Percentiles rank a stretch among this genome's conserved stretches.
These are phyloP conservation scores for Ganoderma leucocontextum DNA, from an alignment of 1,284 basidiomycete genomes.

Conservation along the genomic window DNA sequence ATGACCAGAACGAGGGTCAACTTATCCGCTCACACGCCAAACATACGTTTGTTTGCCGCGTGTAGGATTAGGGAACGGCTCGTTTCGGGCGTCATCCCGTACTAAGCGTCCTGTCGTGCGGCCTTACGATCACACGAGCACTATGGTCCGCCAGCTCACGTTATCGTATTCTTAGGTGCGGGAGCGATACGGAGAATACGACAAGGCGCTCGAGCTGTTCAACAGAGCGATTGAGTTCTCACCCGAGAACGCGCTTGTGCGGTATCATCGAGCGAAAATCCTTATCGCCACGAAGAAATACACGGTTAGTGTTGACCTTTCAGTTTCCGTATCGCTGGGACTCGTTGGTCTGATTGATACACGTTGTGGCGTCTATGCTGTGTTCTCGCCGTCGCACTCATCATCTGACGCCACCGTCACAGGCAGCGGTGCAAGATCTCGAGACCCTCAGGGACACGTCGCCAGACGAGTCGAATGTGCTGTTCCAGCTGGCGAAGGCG, in stretches of 20 bases:
- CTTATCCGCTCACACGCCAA: background rate
- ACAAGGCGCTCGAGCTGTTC: conserved; percentile 79
- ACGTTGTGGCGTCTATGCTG: conserved; percentile 43
- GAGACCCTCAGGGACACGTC: conserved; percentile 80
- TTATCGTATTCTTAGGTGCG: conserved; percentile 64
- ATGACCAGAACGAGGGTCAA: background rate
- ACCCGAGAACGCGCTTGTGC: conserved; percentile 87
- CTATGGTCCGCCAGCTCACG: conserved; percentile 15
- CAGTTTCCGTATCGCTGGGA: conserved; percentile 28
- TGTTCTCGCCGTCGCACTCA: conserved; percentile 22
- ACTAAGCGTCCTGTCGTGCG: background rate
- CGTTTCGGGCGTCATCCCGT: background rate
- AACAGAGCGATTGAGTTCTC: conserved; percentile 79
- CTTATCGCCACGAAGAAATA: conserved; percentile 85
- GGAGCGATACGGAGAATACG: conserved; percentile 79
- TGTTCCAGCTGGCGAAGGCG: conserved; percentile 93
- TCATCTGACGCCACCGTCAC: conserved; percentile 30
- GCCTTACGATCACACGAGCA: conserved; percentile 23
- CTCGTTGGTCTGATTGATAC: conserved; percentile 38
- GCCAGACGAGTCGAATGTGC: conserved; percentile 93
- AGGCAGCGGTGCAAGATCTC: conserved; percentile 85
- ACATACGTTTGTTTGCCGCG: background rate
- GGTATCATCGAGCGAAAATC: conserved; percentile 91
- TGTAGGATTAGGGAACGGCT: background rate
- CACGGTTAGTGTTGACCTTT: conserved; percentile 63